Base-by-base conservation (phyloP, 176 grass and related monocot species). In the Oryza glumipatula region DNA sequence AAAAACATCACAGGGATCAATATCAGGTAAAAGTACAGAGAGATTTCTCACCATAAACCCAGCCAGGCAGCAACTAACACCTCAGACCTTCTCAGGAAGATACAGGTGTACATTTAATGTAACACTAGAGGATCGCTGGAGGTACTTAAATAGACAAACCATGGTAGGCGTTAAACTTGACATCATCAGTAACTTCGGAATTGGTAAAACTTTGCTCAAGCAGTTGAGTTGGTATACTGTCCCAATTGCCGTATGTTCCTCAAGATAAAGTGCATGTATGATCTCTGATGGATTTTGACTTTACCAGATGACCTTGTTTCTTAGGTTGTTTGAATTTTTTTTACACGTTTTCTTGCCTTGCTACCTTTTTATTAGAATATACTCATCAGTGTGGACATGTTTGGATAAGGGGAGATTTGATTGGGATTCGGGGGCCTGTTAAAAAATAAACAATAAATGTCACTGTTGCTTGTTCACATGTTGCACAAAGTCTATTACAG, bases 31-130 rank as follows among this genome's bases (percentile, higher is more conserved):
- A 51, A 51, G 14, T 16, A 16, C 48, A 16, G 4, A 54, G 51
- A 3, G 41, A 4, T 14, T 26, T 0, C 83, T 90, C 83, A 86
- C 88, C 88, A 82, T 81, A 65, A 68, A 76, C 17, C 28, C 26
- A 30, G 30, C 65, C 36, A 22, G 19, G 21, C 56, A 61, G 56
- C 17, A 61, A 61, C 21, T 7, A 61, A 61, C 56, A n/a, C 56
- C 56, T 61, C 21, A 41, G 21, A 22, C 56, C 56, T n/a, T 6
- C 56, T 61, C 56, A 22, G 19, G 56, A 22, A 61, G 56, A 22
- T 22, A 61, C 52, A 58, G 7, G 52, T 21, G 49, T 21, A 58
- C 19, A 19, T 61, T 22, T 7, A 22, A 61, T 61, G 56, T 61
- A 9, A 22, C 21, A 61, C 22, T 61, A 61, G 7, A 61, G 21